A percentile compares a stretch with the other conserved stretches of the same genome.
These are phyloP conservation scores for Arabidopsis lyrata DNA, from an alignment of 441 rosid genomes.

Conservation along the genomic window DNA sequence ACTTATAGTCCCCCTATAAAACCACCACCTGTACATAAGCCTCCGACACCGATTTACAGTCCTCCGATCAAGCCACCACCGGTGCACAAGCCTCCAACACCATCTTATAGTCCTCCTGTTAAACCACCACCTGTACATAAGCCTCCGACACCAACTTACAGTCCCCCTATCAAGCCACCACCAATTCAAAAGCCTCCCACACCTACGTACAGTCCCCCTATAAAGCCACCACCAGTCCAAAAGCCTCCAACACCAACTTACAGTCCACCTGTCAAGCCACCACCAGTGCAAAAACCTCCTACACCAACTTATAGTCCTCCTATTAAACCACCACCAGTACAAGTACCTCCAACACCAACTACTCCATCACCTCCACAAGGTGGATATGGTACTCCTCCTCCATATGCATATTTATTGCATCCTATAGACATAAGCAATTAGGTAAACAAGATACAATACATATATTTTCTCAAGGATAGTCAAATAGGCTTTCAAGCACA, in stretches of 20 bases:
- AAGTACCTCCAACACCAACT: slow-evolving; percentile 18
- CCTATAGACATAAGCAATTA: slow-evolving; percentile 16
- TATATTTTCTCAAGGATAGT: not conserved
- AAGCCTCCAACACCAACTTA: slow-evolving; percentile 7
- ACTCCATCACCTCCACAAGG: slow-evolving; percentile 30
- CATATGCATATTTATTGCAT: slow-evolving; percentile 20
- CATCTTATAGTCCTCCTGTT: not conserved
- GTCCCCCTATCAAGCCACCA: not conserved
- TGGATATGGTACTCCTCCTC: slow-evolving; percentile 44
- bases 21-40: no score
- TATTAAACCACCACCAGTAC: not conserved
- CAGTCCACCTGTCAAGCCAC: not conserved
- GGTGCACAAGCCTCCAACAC: not conserved
- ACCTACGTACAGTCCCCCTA: not conserved
- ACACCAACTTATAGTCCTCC: slow-evolving; percentile 24
- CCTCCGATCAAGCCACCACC: no score
- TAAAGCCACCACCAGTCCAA: not conserved
- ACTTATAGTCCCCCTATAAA: no score
- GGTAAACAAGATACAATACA: not conserved
- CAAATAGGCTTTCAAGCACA: slow-evolving; percentile 16
- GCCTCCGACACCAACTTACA: not conserved
- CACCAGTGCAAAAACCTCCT: slow-evolving; percentile 12
- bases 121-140: not conserved
- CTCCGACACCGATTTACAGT: no score
- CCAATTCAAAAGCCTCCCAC: not conserved